These are phyloP conservation scores for Gossypium sturtianum DNA, from an alignment of 345 rosid genomes.

Conservation along the genomic window DNA sequence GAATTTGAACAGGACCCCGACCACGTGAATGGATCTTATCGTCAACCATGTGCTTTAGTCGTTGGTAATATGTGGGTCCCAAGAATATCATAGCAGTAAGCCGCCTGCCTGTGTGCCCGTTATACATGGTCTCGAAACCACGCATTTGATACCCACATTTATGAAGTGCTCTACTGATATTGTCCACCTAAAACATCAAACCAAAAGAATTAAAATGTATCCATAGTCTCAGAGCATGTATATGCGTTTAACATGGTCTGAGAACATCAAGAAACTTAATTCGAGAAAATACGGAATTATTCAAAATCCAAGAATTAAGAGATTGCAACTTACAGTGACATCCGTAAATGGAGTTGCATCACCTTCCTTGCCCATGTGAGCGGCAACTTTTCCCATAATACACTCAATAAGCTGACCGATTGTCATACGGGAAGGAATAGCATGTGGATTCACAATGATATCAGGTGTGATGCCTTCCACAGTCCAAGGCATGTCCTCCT, in stretches of 20 bases:
- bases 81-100: constrained; percentile 89
- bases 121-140: constrained; percentile 96
- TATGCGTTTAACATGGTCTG: neutral
- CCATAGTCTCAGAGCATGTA: neutral
- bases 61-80: constrained; percentile 96
- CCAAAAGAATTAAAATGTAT: neutral
- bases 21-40: constrained; percentile 99
- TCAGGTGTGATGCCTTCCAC: constrained; percentile 93
- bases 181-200: constrained; percentile 63
- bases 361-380: constrained; percentile 99
- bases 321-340: constrained; percentile 67
- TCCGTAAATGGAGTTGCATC: constrained; percentile 99
- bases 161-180: constrained; percentile 95
- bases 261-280: neutral
- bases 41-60: constrained; percentile 96
- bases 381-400: constrained; percentile 98
- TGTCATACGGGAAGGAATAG: constrained; percentile 99
- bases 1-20: constrained; percentile 92
- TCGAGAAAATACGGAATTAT: neutral
- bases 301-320: neutral
- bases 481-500: constrained; percentile 99
- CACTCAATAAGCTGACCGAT: constrained; percentile 99
- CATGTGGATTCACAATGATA: constrained; percentile 94
- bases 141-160: constrained; percentile 99
- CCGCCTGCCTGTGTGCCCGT: constrained; percentile 90